Conservation (phyloP, 2,329 filamentous ascomycete genomes). For the Microsporum audouinii region DNA sequence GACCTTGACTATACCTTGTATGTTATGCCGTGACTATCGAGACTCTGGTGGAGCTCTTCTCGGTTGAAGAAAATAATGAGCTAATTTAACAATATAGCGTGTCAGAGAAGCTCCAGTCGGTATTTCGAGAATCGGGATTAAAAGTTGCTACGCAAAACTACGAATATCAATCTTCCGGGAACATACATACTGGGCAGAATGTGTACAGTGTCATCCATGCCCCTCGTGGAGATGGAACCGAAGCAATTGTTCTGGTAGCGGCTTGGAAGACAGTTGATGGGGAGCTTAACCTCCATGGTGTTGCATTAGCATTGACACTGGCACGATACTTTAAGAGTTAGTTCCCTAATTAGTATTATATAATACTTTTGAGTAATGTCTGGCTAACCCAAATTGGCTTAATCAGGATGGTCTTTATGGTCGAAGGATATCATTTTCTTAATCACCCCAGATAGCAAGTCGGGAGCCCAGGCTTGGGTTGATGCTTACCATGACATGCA, state of each 20-base stretch:
- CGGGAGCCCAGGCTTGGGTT: conserved; percentile 91
- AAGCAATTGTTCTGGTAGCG: conserved; percentile 85
- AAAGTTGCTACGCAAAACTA: conserved; percentile 85
- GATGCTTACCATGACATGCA: conserved; percentile 94
- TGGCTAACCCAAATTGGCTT: neutral
- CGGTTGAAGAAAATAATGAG: neutral
- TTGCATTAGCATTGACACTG: conserved; percentile 74
- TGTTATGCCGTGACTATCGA: conserved; percentile 6
- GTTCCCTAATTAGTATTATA: conserved; percentile 13
- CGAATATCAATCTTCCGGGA: conserved; percentile 67
- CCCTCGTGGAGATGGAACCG: conserved; percentile 87
- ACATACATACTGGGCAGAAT: conserved; percentile 69
- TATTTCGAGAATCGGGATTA: conserved; percentile 67
- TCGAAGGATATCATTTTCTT: conserved; percentile 96
- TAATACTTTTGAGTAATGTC: neutral
- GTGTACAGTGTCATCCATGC: conserved; percentile 88
- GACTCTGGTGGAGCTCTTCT: neutral
- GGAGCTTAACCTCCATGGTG: conserved; percentile 71
- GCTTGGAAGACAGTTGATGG: conserved; percentile 75
- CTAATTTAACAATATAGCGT: conserved; percentile 25
- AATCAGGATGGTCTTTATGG: conserved; percentile 81
- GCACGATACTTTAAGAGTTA: conserved; percentile 85
- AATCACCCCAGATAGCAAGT: conserved; percentile 75
- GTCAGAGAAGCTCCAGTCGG: conserved; percentile 60
- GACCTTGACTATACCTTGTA: conserved; percentile 27